These are phyloP conservation scores for Sporothrix euskadiensis DNA, from an alignment of 2,329 filamentous ascomycete species.

Conservation along the genomic window DNA sequence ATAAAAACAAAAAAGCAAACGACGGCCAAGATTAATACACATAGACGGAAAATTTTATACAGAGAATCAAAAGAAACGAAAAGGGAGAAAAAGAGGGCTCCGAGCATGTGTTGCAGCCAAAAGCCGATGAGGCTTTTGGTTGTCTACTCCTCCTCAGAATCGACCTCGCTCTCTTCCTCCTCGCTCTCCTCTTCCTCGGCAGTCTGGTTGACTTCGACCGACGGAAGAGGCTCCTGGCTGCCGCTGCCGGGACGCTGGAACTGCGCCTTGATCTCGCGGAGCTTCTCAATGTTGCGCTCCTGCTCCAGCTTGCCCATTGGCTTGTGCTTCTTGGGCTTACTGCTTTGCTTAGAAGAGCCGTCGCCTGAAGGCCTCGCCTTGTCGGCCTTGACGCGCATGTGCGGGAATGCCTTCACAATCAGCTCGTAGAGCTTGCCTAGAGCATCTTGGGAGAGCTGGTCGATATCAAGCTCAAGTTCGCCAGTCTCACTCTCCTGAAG, in stretches of 20 bases:
- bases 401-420: constrained; percentile 44
- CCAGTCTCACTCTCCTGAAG: constrained; percentile 58
- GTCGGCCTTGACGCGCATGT: constrained; percentile 41
- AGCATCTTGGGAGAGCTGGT: constrained; percentile 57
- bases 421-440: constrained; percentile 54
- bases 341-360: constrained; percentile 39
- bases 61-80: constrained; percentile 22
- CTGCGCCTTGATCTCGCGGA: constrained; percentile 60
- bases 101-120: not conserved
- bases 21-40: constrained; percentile 8
- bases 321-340: constrained; percentile 71
- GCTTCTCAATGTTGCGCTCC: constrained; percentile 64
- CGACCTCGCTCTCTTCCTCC: constrained; percentile 43
- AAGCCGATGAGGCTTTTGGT: not conserved
- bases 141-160: constrained; percentile 50
- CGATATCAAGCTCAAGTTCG: constrained; percentile 62
- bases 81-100: not conserved
- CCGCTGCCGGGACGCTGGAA: constrained; percentile 50
- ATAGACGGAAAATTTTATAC: constrained; percentile 17
- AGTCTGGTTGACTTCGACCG: constrained; percentile 42
- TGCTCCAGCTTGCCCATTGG: constrained; percentile 74
- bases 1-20: not conserved
- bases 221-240: constrained; percentile 49
- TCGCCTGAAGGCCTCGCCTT: constrained; percentile 37
- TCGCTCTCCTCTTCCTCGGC: constrained; percentile 46